Conservation (phyloP, 345 rosid genomes). For the Kandelia obovata region DNA sequence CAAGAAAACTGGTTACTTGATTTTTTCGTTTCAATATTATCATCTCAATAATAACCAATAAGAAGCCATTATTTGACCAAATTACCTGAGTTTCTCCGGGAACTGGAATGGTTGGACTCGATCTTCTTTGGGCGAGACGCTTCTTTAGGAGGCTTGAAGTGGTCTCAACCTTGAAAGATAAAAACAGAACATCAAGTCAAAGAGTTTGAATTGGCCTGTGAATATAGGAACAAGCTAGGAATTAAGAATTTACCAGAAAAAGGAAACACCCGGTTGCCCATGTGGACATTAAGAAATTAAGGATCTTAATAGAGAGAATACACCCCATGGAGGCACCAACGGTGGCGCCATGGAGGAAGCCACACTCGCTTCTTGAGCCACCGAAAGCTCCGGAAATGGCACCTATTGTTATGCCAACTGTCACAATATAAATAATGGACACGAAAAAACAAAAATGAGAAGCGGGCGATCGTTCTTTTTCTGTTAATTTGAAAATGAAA, state of each 20-base stretch:
- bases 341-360: slow-evolving; percentile 24
- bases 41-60: background rate
- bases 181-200: background rate
- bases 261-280: slow-evolving; percentile 14
- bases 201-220: background rate
- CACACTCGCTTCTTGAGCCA: slow-evolving; percentile 25
- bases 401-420: slow-evolving; percentile 34
- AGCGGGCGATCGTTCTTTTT: background rate
- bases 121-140: background rate
- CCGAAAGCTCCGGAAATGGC: slow-evolving; percentile 22
- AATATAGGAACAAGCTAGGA: background rate
- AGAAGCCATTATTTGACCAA: background rate
- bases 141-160: slow-evolving; percentile 5
- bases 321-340: slow-evolving; percentile 33
- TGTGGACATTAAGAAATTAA: slow-evolving; percentile 8
- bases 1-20: no score
- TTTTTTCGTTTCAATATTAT: no score
- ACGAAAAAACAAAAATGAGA: background rate
- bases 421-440: background rate
- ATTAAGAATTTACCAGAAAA: slow-evolving; percentile 18
- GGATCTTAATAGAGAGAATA: slow-evolving; percentile 16
- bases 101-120: background rate
- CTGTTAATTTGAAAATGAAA: background rate
- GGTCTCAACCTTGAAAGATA: background rate
- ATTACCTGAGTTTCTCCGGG: slow-evolving; percentile 3